Evolutionary conservation across 345 rosid species (phyloP).

Genomic region (Populus deltoides): DNA sequence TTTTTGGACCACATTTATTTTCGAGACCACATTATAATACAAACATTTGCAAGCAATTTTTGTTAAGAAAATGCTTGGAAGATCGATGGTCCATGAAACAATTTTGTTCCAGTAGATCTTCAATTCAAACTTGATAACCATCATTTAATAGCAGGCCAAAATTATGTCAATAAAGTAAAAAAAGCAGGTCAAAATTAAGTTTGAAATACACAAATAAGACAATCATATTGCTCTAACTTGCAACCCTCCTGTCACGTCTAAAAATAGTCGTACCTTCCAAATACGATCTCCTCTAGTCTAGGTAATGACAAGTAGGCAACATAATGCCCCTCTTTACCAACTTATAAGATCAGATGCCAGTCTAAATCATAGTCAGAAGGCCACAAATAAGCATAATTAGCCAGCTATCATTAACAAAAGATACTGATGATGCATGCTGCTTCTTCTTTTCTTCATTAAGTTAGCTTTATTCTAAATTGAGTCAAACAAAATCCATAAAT

Average conservation of each 20-base stretch:
- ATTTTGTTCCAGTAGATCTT: neutral
- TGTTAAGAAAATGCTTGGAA: neutral
- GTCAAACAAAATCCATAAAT: neutral
- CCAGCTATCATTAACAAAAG: neutral
- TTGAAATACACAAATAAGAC: no score
- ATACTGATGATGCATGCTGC: neutral
- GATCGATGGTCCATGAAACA: neutral
- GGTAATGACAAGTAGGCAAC: neutral
- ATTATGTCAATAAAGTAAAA: no score
- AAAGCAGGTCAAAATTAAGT: no score
- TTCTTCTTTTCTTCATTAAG: neutral
- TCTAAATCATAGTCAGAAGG: neutral
- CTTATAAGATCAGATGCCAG: neutral
- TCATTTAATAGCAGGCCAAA: no score
- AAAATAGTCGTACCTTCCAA: no score
- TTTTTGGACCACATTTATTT: no score
- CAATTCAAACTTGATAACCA: neutral
- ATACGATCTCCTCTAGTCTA: no score
- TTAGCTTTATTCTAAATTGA: neutral
- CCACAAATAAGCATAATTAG: neutral
- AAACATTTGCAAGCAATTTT: no score
- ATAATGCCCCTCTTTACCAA: neutral
- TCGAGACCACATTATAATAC: no score
- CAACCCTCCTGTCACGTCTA: neutral
- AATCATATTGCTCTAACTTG: neutral